phyloP scores from a whole-genome alignment of 192 early-diverging fungal genomes.

The Coemansia asiatica region DNA sequence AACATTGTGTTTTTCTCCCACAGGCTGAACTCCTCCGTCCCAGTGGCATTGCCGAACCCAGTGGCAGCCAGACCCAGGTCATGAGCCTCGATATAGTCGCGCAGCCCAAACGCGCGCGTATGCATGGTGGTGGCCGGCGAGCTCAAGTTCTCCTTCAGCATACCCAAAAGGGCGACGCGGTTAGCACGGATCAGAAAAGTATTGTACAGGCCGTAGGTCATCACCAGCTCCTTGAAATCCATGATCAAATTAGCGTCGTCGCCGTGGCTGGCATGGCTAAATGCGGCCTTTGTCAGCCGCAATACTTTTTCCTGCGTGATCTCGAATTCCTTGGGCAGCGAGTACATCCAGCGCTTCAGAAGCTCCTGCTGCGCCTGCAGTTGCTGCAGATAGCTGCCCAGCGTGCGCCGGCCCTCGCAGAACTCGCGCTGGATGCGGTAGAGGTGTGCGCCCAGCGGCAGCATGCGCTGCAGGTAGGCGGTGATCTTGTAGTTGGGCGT shows the following conservation, averaged over 20 bases:
- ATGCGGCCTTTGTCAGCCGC: conserved; percentile 11
- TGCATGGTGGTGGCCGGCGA: conserved; percentile 47
- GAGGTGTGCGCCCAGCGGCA: conserved; percentile 41
- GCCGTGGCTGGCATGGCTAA: conserved; percentile 4
- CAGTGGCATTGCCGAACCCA: conserved; percentile 4
- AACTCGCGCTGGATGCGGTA: conserved; percentile 37
- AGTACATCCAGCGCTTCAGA: conserved; percentile 49
- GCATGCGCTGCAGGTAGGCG: conserved; percentile 40
- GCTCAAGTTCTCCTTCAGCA: conserved; percentile 29
- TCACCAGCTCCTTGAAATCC: conserved; percentile 54
- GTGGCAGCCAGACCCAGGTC: conserved; percentile 4
- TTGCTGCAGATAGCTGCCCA: conserved; percentile 29
- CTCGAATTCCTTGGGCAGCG: conserved; percentile 48
- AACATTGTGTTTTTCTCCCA: conserved; percentile 47
- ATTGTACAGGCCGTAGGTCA: conserved; percentile 47
- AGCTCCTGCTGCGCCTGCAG: conserved; percentile 42
- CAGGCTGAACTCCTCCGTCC: conserved; percentile 14
- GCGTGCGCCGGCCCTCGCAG: conserved; percentile 18
- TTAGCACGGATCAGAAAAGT: conserved; percentile 48
- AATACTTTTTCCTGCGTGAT: conserved; percentile 41
- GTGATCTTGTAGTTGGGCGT: conserved; percentile 48
- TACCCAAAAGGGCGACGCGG: conserved; percentile 43
- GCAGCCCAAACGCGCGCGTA: conserved; percentile 42
- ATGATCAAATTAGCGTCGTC: conserved; percentile 36
- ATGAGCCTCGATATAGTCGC: conserved; percentile 46